Conservation (phyloP, 1,139 yeast species). For the Saccharomyces hybrid region DNA sequence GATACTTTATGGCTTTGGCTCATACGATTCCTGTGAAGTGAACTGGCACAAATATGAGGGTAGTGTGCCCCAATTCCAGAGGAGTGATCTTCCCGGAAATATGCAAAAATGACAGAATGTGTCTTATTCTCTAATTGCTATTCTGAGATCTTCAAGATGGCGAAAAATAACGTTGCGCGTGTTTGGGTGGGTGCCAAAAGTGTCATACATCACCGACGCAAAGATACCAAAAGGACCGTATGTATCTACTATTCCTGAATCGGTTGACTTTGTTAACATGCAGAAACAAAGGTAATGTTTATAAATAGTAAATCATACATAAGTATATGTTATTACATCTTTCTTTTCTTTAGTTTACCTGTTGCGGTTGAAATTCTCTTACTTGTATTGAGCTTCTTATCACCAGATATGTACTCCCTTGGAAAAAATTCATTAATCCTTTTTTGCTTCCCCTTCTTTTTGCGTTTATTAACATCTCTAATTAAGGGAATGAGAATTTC, state of each 20-base stretch:
- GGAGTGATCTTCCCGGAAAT: background rate
- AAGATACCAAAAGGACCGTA: background rate
- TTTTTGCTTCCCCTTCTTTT: slow-evolving; percentile 47
- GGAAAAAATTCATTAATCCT: slow-evolving; percentile 57
- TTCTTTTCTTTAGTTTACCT: slow-evolving; percentile 36
- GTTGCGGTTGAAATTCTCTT: slow-evolving; percentile 57
- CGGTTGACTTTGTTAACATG: background rate
- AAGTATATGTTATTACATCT: slow-evolving; percentile 5
- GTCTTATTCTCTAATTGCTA: background rate
- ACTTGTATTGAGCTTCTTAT: slow-evolving; percentile 44
- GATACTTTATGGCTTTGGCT: background rate
- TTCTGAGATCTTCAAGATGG: background rate
- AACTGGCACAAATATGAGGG: background rate
- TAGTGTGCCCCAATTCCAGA: background rate
- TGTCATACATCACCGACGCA: background rate
- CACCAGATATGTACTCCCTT: slow-evolving; percentile 33
- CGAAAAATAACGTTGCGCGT: background rate
- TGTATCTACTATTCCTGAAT: background rate
- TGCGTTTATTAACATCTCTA: slow-evolving; percentile 60
- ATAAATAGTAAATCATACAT: background rate
- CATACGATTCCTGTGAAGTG: background rate
- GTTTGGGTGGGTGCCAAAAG: background rate
- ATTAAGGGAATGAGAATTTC: slow-evolving; percentile 86
- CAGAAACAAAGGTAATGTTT: background rate
- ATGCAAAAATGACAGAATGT: background rate